Conservation (phyloP, 805 yeast genomes). For the Wickerhamomyces sydowiorum region DNA sequence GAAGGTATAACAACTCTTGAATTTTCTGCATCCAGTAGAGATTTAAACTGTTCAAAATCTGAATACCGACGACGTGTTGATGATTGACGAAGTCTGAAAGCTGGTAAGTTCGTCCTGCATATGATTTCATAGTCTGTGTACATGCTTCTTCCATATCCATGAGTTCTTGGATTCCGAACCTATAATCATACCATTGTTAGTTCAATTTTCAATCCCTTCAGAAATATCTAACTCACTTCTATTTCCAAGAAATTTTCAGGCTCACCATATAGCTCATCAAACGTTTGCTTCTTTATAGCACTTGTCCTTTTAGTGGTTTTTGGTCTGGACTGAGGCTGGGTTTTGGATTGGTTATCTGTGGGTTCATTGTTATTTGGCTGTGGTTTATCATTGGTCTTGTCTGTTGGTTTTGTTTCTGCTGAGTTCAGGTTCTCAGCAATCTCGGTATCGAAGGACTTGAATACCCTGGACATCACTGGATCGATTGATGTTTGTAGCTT, state of each 20-base stretch:
- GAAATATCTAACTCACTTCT: conserved; percentile 45
- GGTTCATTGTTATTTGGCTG: conserved; percentile 15
- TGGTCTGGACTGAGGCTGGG: conserved; percentile 14
- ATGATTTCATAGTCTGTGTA: conserved; percentile 90
- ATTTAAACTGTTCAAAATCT: conserved; percentile 81
- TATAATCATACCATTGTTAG: conserved; percentile 30
- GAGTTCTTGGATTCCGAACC: conserved; percentile 61
- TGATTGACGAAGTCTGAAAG: conserved; percentile 60
- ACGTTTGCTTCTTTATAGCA: conserved; percentile 52
- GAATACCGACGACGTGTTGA: conserved; percentile 81
- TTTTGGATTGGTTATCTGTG: neutral
- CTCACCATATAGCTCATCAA: conserved; percentile 82
- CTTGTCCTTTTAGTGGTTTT: conserved; percentile 1
- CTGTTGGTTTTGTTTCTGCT: neutral
- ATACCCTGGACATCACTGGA: conserved; percentile 5
- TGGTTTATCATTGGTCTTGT: conserved; percentile 1
- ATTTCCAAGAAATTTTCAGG: conserved; percentile 93
- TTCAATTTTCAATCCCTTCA: neutral
- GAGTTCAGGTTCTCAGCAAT: conserved; percentile 15
- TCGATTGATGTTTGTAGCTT: neutral
- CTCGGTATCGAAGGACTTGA: conserved; percentile 25
- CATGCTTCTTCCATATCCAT: conserved; percentile 58
- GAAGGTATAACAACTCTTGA: conserved; percentile 79
- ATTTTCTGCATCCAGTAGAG: conserved; percentile 67
- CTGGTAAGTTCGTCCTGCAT: conserved; percentile 88